Conservation (phyloP, 805 yeast genomes). For the Cyberlindnera amylophila region DNA sequence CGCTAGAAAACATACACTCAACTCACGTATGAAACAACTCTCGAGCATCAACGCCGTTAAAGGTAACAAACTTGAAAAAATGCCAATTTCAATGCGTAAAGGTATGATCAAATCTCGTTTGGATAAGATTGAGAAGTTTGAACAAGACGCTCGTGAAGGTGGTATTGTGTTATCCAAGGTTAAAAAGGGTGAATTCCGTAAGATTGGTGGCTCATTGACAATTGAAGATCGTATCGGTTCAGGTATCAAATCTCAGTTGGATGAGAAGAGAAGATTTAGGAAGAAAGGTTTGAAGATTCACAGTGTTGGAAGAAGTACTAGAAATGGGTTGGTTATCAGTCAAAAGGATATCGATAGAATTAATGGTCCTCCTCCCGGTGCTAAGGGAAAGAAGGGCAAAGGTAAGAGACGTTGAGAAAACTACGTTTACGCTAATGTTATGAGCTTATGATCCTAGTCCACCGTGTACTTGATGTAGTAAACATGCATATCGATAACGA, state of each 20-base stretch:
- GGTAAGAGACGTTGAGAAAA: not conserved
- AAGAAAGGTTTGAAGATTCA: slow-evolving; percentile 78
- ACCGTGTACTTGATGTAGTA: too few relatives aligned
- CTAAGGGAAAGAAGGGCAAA: slow-evolving; percentile 8
- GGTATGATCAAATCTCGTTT: slow-evolving; percentile 68
- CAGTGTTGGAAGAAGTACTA: slow-evolving; percentile 70
- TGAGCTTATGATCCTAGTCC: too few relatives aligned
- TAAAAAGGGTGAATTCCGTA: slow-evolving; percentile 63
- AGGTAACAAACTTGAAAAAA: slow-evolving; percentile 52
- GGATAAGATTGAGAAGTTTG: slow-evolving; percentile 51
- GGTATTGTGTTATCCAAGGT: slow-evolving; percentile 82
- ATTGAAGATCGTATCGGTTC: slow-evolving; percentile 39
- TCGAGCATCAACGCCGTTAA: slow-evolving; percentile 40
- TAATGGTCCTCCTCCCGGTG: slow-evolving; percentile 25
- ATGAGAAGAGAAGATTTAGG: slow-evolving; percentile 41
- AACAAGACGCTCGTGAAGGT: slow-evolving; percentile 79
- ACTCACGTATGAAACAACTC: slow-evolving; percentile 49
- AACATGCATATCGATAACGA: too few relatives aligned
- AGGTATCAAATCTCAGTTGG: slow-evolving; percentile 46
- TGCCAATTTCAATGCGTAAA: slow-evolving; percentile 86
- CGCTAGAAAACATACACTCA: slow-evolving; percentile 61
- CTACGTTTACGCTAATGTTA: too few relatives aligned
- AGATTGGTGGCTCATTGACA: slow-evolving; percentile 41
- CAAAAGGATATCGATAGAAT: slow-evolving; percentile 59
- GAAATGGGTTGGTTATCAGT: slow-evolving; percentile 73